Percentiles rank a stretch among this genome's conserved stretches.
Evolutionary conservation across 2,329 filamentous ascomycete species (phyloP).

Genomic region (Diaporthe sp.): DNA sequence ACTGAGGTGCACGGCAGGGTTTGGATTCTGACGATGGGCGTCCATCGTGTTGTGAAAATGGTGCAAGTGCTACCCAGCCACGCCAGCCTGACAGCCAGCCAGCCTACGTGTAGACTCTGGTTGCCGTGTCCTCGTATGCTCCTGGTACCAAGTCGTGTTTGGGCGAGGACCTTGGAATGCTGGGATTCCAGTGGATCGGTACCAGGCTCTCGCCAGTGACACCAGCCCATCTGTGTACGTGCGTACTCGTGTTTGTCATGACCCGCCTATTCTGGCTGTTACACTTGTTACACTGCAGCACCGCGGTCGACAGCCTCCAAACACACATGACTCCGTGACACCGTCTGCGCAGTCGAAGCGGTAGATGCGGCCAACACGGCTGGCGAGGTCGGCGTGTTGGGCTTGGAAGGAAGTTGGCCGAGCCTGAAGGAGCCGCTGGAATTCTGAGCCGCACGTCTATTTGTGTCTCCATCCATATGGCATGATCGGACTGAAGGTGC

Average conservation of each 20-base stretch:
- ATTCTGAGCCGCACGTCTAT: slow-evolving; percentile 28
- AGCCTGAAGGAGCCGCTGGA: slow-evolving; percentile 28
- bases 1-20: slow-evolving; percentile 22
- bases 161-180: slow-evolving; percentile 15
- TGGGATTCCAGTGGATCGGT: slow-evolving; percentile 17
- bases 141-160: neutral
- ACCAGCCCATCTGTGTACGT: neutral
- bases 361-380: slow-evolving; percentile 9
- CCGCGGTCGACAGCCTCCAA: neutral
- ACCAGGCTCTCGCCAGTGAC: slow-evolving; percentile 10
- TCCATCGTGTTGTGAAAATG: neutral
- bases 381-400: slow-evolving; percentile 13
- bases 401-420: slow-evolving; percentile 31
- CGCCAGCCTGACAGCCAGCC: neutral
- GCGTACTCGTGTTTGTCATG: slow-evolving; percentile 27
- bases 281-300: slow-evolving; percentile 20
- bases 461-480: slow-evolving; percentile 36
- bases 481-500: slow-evolving; percentile 23
- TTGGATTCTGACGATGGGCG: neutral
- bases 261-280: neutral
- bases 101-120: slow-evolving; percentile 5
- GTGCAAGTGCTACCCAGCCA: slow-evolving; percentile 12
- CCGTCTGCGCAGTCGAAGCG: neutral
- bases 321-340: slow-evolving; percentile 9
- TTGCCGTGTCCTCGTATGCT: slow-evolving; percentile 22